These are phyloP conservation scores for Xanthoconium purpureum DNA, from an alignment of 768 basidiomycete genomes.

Conservation along the genomic window DNA sequence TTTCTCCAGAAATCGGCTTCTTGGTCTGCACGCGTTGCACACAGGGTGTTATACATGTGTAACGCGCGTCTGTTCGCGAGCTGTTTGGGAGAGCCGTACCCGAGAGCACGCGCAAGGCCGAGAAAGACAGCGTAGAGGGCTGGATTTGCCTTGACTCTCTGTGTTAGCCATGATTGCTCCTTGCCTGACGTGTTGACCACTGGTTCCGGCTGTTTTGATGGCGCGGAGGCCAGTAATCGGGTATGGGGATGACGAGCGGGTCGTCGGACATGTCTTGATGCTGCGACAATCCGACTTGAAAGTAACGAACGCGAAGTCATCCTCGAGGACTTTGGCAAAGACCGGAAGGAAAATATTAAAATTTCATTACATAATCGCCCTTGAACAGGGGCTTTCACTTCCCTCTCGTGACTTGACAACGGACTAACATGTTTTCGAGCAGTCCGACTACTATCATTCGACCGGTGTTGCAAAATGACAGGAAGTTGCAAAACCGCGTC, in stretches of 20 bases:
- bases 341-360: not conserved
- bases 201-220: slow-evolving; percentile 8
- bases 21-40: slow-evolving; percentile 54
- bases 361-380: slow-evolving; percentile 8
- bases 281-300: slow-evolving; percentile 5
- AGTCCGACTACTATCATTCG: too few species aligned
- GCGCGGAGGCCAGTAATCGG: slow-evolving; percentile 13
- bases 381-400: too few species aligned
- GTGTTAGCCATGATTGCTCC: slow-evolving; percentile 54
- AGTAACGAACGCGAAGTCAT: slow-evolving; percentile 18
- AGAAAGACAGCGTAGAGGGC: slow-evolving; percentile 45
- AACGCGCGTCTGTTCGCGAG: slow-evolving; percentile 58
- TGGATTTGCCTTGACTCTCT: slow-evolving; percentile 49
- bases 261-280: slow-evolving; percentile 4
- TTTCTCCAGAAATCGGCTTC: slow-evolving; percentile 63
- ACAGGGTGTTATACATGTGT: slow-evolving; percentile 54
- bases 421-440: too few species aligned
- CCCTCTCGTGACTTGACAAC: not conserved
- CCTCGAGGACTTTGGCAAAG: not conserved
- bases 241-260: slow-evolving; percentile 9
- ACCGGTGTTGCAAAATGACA: not conserved
- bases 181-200: slow-evolving; percentile 1
- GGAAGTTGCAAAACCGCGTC: not conserved
- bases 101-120: slow-evolving; percentile 46
- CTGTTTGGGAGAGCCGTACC: slow-evolving; percentile 62